phyloP scores from a whole-genome alignment of 768 basidiomycete genomes.

The Mycena rosella region DNA sequence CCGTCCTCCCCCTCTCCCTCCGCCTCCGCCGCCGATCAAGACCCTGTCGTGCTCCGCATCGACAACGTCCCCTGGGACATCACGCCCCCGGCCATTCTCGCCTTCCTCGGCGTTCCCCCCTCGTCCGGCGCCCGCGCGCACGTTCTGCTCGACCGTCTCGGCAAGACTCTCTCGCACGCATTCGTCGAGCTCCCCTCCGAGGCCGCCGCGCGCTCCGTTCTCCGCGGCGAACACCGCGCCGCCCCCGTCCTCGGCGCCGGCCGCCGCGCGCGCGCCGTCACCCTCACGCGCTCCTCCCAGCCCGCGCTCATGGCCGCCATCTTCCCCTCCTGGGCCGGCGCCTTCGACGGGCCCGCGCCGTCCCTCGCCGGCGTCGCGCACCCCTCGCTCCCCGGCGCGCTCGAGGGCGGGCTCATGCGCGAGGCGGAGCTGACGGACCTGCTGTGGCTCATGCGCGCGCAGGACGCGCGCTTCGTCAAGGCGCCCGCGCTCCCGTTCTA shows the following conservation, averaged over 20 bases:
- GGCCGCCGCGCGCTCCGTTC: conserved; percentile 72
- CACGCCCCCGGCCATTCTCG: conserved; percentile 77
- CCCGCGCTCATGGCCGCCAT: conserved; percentile 88
- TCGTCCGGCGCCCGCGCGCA: conserved; percentile 76
- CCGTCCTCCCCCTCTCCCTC: conserved; percentile 25
- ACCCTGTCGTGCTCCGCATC: conserved; percentile 78
- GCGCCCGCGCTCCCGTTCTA: conserved; percentile 87
- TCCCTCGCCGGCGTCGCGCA: conserved; percentile 74
- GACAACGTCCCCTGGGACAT: conserved; percentile 96
- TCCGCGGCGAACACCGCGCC: conserved; percentile 63
- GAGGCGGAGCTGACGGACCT: conserved; percentile 76
- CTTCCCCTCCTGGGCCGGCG: conserved; percentile 86
- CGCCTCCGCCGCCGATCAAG: conserved; percentile 38
- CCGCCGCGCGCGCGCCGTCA: conserved; percentile 84
- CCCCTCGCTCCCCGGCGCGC: conserved; percentile 67
- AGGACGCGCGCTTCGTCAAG: conserved; percentile 90
- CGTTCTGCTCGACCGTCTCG: conserved; percentile 83
- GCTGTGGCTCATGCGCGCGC: conserved; percentile 78
- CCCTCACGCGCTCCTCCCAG: conserved; percentile 83
- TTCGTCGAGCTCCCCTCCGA: conserved; percentile 80
- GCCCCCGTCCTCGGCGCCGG: conserved; percentile 81
- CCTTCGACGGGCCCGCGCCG: conserved; percentile 76
- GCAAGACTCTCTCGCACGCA: conserved; percentile 89
- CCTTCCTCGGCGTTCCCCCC: conserved; percentile 80
- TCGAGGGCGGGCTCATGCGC: conserved; percentile 76